phyloP scores from a whole-genome alignment of 805 yeast species.

The Wickerhamiella musiphila region DNA sequence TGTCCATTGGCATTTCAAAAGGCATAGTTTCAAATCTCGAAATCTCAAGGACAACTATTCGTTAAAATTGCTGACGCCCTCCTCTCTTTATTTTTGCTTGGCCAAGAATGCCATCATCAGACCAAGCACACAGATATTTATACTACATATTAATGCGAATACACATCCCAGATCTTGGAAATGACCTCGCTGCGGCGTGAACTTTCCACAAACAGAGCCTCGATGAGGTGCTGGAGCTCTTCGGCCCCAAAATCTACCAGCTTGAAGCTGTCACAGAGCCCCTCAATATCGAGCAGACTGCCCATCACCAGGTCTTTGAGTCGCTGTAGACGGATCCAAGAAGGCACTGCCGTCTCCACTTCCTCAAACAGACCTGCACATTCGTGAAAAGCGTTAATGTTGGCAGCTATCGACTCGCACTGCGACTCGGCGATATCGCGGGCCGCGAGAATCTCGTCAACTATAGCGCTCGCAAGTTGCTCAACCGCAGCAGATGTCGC shows the following conservation, averaged over 20 bases:
- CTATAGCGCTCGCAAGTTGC: constrained; percentile 12
- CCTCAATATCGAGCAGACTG: constrained; percentile 18
- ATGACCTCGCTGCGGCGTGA: too few species aligned
- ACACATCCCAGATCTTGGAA: too few species aligned
- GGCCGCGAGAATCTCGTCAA: constrained; percentile 10
- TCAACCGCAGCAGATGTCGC: constrained; percentile 22
- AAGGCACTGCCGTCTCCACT: constrained; percentile 14
- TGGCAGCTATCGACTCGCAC: constrained; percentile 7
- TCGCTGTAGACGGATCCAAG: constrained; percentile 24
- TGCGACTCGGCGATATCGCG: constrained; percentile 20
- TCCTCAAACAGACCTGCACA: constrained; percentile 11
- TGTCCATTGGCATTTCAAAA: too few species aligned
- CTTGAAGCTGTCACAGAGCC: constrained; percentile 15
- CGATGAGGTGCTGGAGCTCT: constrained; percentile 19
- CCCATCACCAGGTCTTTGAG: constrained; percentile 20
- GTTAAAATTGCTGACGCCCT: too few species aligned
- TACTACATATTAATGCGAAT: too few species aligned
- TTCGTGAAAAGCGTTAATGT: constrained; percentile 7
- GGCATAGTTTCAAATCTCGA: too few species aligned
- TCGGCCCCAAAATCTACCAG: constrained; percentile 20
- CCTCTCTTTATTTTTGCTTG: too few species aligned
- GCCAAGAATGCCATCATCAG: too few species aligned
- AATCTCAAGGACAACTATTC: too few species aligned
- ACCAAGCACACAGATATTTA: too few species aligned
- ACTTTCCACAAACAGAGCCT: constrained; percentile 22